Evolutionary conservation across 257 asterid species (phyloP).

Genomic region (Parsonsia alboflavescens): DNA sequence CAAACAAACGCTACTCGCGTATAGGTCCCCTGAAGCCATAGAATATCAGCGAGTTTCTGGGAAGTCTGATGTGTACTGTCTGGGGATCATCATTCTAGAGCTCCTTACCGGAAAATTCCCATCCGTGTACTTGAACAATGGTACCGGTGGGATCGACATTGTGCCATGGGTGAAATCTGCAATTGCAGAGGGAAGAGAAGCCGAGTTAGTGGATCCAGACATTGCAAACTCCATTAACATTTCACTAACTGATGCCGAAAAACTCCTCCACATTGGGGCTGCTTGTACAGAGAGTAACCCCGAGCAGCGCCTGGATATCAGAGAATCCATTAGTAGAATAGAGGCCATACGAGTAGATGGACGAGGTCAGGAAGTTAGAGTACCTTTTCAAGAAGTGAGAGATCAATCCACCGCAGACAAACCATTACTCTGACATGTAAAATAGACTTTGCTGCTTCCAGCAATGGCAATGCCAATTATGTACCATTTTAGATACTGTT

Average conservation of each 20-base stretch:
- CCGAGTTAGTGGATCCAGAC: conserved; percentile 47
- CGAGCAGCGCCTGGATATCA: conserved; percentile 40
- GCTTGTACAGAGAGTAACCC: conserved; percentile 58
- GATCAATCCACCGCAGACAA: too few relatives aligned
- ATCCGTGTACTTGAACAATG: conserved; percentile 35
- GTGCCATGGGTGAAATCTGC: conserved; percentile 59
- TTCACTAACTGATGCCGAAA: conserved; percentile 29
- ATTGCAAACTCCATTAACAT: conserved; percentile 15
- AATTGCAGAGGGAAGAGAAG: conserved; percentile 43
- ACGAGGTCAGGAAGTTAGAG: conserved; percentile 16
- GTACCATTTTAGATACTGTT: not conserved
- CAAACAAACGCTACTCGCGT: conserved; percentile 47
- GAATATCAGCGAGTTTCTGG: conserved; percentile 41
- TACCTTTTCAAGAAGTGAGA: conserved; percentile 10
- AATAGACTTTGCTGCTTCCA: not conserved
- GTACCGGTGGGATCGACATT: conserved; percentile 57
- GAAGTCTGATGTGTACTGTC: conserved; percentile 59
- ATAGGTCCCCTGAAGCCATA: conserved; percentile 63
- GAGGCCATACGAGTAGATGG: conserved; percentile 28
- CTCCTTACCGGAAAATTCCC: conserved; percentile 67
- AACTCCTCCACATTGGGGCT: conserved; percentile 46
- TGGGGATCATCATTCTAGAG: conserved; percentile 75
- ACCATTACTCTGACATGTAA: not conserved
- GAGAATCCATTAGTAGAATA: conserved; percentile 51
- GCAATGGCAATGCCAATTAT: not conserved